Evolutionary conservation across 2,329 filamentous ascomycete genomes (phyloP).

Genomic region (Exophiala viscosa): DNA sequence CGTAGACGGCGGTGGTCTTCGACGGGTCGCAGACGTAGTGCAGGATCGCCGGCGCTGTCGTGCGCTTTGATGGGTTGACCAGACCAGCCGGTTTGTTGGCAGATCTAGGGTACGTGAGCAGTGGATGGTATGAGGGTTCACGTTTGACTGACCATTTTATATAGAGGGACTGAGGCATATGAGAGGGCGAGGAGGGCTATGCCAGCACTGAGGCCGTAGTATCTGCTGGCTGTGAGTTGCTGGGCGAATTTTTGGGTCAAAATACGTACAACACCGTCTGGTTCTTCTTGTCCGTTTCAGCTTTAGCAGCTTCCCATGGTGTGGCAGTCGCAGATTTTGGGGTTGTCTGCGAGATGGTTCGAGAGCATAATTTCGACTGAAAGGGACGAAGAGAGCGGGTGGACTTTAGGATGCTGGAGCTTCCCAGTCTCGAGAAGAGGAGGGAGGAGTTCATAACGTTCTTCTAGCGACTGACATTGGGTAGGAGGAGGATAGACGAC

Average conservation of each 20-base stretch:
- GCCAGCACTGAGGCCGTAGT: conserved; percentile 61
- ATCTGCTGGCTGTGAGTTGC: conserved; percentile 40
- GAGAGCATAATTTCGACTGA: neutral
- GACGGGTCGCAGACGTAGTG: conserved; percentile 75
- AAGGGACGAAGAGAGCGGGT: neutral
- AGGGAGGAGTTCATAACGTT: neutral
- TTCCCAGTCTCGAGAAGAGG: neutral
- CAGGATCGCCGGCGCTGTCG: conserved; percentile 61
- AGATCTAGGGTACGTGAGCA: conserved; percentile 38
- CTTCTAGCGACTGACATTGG: neutral
- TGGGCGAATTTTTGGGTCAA: neutral
- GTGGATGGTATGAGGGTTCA: neutral
- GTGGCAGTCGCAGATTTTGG: conserved; percentile 14
- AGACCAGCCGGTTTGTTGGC: conserved; percentile 67
- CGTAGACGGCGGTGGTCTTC: conserved; percentile 78
- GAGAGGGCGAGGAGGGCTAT: conserved; percentile 61
- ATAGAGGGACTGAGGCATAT: conserved; percentile 64
- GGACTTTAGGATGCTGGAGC: neutral
- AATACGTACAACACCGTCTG: conserved; percentile 24
- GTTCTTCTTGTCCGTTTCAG: conserved; percentile 25
- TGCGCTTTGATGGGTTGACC: conserved; percentile 85
- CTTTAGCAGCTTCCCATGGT: conserved; percentile 22
- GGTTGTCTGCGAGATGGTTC: conserved; percentile 16
- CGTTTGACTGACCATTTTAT: conserved; percentile 56
- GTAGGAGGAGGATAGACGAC: neutral